A percentile compares a stretch with the other conserved stretches of the same genome.
phyloP scores from a whole-genome alignment of 768 basidiomycete species.

The Tylopilus subfusipes region DNA sequence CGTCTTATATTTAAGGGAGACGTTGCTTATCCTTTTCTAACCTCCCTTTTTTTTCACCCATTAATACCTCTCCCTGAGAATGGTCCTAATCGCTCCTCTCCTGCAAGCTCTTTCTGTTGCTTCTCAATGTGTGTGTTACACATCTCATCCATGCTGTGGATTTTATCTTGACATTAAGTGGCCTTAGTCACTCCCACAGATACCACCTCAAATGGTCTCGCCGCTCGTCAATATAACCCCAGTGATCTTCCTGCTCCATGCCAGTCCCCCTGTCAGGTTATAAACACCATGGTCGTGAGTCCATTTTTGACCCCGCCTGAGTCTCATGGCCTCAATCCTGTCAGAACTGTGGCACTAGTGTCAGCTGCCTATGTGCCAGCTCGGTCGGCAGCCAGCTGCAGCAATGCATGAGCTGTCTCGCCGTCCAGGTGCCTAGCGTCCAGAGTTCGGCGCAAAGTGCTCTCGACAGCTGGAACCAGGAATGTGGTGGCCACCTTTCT shows the following conservation, averaged over 20 bases:
- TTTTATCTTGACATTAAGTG: background rate
- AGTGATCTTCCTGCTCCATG: background rate
- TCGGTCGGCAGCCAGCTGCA: background rate
- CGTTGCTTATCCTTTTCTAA: no score
- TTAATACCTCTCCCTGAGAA: background rate
- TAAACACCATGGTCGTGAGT: background rate
- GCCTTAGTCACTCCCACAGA: background rate
- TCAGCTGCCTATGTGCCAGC: background rate
- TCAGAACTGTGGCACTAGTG: background rate
- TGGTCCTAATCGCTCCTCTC: constrained; percentile 24
- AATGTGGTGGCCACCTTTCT: background rate
- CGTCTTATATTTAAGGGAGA: constrained; percentile 1
- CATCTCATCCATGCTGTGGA: background rate
- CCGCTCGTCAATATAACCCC: background rate
- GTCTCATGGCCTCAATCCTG: background rate
- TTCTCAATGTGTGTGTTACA: background rate
- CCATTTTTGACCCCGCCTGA: background rate
- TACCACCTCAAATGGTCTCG: background rate
- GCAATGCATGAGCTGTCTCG: background rate
- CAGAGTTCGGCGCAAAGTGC: background rate
- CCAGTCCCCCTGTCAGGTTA: background rate
- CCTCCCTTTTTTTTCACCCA: background rate
- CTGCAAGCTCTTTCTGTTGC: background rate
- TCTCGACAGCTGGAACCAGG: background rate
- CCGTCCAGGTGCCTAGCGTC: background rate